phyloP scores from a whole-genome alignment of 148 eudicot species.

The Rhododendron griersonianum region DNA sequence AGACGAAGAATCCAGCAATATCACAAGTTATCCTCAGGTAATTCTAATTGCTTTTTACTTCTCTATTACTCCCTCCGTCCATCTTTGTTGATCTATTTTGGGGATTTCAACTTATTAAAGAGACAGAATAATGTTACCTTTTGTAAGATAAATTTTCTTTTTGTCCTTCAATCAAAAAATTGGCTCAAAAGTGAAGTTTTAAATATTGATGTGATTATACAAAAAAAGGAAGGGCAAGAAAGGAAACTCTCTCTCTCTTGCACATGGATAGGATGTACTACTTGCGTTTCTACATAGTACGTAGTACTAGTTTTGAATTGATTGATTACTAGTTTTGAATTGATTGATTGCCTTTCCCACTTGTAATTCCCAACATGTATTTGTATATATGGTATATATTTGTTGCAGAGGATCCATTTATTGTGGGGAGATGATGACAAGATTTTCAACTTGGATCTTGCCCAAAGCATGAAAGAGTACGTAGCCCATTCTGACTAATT shows the following conservation, averaged over 20 bases:
- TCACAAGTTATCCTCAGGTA: background rate
- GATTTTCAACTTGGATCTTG: conserved; percentile 35
- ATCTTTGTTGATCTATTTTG: no score
- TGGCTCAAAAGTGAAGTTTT: no score
- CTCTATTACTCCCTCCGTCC: no score
- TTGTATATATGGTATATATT: background rate
- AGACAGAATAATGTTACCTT: no score
- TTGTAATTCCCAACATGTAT: background rate
- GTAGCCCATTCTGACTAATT: background rate
- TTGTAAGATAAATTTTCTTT: no score
- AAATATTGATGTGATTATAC: no score
- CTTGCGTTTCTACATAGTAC: background rate
- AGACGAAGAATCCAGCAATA: background rate
- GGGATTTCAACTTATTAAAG: no score
- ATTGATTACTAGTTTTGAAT: background rate
- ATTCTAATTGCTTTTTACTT: background rate
- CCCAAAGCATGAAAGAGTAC: conserved; percentile 37
- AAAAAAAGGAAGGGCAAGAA: no score
- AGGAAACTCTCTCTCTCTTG: no score
- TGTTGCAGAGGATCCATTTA: conserved; percentile 20
- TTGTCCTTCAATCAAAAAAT: no score
- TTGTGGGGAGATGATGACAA: conserved; percentile 51
- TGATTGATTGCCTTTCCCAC: background rate
- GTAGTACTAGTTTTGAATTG: background rate
- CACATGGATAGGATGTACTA: no score